phyloP scores from a whole-genome alignment of 805 yeast genomes.

The Myxozyma neotropica region DNA sequence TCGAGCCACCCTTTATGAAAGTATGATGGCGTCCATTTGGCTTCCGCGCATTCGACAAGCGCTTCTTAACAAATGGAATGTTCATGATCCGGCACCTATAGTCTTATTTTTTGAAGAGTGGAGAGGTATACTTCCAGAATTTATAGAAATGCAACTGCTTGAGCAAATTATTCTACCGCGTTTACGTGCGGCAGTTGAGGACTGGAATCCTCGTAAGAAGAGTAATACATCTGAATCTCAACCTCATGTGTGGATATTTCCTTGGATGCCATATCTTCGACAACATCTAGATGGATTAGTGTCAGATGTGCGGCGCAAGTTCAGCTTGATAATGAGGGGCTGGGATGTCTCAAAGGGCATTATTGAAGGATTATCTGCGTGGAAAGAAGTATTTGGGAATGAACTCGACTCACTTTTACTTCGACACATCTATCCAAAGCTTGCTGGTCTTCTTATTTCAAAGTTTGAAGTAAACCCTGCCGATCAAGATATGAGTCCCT shows the following conservation, averaged over 20 bases:
- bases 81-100: constrained; percentile 46
- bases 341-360: constrained; percentile 35
- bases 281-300: constrained; percentile 30
- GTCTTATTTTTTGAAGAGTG: constrained; percentile 48
- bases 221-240: neutral
- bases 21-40: constrained; percentile 46
- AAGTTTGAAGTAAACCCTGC: constrained; percentile 39
- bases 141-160: constrained; percentile 41
- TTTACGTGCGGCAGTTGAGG: constrained; percentile 42
- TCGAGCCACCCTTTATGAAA: constrained; percentile 41
- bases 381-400: constrained; percentile 44
- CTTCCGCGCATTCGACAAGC: constrained; percentile 41
- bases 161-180: constrained; percentile 46
- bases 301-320: constrained; percentile 37
- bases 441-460: constrained; percentile 22
- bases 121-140: constrained; percentile 45
- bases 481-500: constrained; percentile 32
- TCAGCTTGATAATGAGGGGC: constrained; percentile 30
- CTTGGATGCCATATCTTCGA: constrained; percentile 45
- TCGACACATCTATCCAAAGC: constrained; percentile 35
- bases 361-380: constrained; percentile 38
- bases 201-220: constrained; percentile 43
- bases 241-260: constrained; percentile 45
- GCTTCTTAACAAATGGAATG: constrained; percentile 46
- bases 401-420: constrained; percentile 34